Evolutionary conservation across 192 early-diverging fungal genomes (phyloP), one percentile per base, ranked within the genome.

Genomic region (Coemansia sp.): DNA sequence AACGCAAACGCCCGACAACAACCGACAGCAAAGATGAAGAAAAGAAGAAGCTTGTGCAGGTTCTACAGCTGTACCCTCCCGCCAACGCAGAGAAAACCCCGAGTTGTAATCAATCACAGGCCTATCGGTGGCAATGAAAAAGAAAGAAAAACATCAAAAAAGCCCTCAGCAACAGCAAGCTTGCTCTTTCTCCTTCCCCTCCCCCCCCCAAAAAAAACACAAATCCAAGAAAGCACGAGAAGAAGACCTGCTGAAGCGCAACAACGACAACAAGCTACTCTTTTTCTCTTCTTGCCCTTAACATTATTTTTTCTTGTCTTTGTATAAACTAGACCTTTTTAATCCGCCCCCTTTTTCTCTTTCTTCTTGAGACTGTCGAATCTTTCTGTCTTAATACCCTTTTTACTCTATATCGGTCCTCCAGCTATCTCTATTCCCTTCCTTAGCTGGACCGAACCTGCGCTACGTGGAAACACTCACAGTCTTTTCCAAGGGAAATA

Each of bases 271-370:
- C 32, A 32, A 32, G 32, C 32, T 32, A 32, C 4, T 45, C 41
- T 65, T 58, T 56, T 42, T 49, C 40, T 65, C 37, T 61, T 64
- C 41, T 56, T 63, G 26, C 48, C 50, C 37, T 61, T 66, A 32
- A 32, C 56, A 11, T 61, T 58, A 63, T 74, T 63, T 63, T 72
- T 38, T 52, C 50, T 66, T 69, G 56, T 41, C 52, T 65, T 74
- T 67, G 61, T 63, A 63, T 49, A 64, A 70, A 63, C 61, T 70
- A 64, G 68, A 57, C 62, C 63, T 43, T 68, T 70, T 69, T 12
- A 32, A 32, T 48, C 38, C 60, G 26, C 69, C 38, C 44, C 57
- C 59, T 43, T 65, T 44, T 72, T 39, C 21, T 53, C 44, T 75
- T 63, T 64, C 61, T 40, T 44, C 48, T 68, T 74, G 32, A 23